These are phyloP conservation scores for Pichia scutulata DNA, from an alignment of 805 yeast genomes.

Conservation along the genomic window DNA sequence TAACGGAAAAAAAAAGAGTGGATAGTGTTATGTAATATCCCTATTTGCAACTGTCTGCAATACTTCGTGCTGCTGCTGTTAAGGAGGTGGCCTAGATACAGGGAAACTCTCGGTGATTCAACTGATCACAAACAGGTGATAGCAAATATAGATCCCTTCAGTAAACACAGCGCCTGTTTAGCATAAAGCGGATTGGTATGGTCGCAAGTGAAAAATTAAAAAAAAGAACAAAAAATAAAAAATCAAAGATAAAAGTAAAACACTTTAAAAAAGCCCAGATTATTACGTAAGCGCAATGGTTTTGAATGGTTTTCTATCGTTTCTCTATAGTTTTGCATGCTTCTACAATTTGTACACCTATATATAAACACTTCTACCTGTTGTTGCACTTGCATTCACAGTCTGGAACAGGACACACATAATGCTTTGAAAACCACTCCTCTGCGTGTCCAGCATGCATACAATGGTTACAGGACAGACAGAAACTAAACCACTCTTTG, in stretches of 20 bases:
- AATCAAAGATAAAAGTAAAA: too few species aligned
- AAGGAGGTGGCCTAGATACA: too few species aligned
- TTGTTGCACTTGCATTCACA: slow-evolving; percentile 79
- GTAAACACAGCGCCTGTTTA: not conserved
- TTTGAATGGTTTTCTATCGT: not conserved
- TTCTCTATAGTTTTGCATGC: not conserved
- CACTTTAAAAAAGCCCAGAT: too few species aligned
- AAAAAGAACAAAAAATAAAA: too few species aligned
- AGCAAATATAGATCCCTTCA: not conserved
- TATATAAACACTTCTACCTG: slow-evolving; percentile 8
- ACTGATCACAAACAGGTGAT: not conserved
- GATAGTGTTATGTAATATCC: not conserved
- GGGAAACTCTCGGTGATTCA: not conserved
- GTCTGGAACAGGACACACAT: slow-evolving; percentile 90
- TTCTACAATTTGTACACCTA: not conserved
- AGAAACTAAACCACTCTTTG: slow-evolving; percentile 85
- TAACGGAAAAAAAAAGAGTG: not conserved
- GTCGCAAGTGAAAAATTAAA: not conserved
- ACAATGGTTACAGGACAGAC: slow-evolving; percentile 87
- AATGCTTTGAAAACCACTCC: slow-evolving; percentile 88
- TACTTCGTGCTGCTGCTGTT: not conserved
- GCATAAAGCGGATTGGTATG: not conserved
- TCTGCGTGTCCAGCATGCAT: slow-evolving; percentile 94
- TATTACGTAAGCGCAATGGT: not conserved
- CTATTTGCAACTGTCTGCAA: not conserved